Percentiles rank a stretch among this genome's conserved stretches.
phyloP scores from a whole-genome alignment of 208 protist genomes.

The Vickermania ingenoplastis region DNA sequence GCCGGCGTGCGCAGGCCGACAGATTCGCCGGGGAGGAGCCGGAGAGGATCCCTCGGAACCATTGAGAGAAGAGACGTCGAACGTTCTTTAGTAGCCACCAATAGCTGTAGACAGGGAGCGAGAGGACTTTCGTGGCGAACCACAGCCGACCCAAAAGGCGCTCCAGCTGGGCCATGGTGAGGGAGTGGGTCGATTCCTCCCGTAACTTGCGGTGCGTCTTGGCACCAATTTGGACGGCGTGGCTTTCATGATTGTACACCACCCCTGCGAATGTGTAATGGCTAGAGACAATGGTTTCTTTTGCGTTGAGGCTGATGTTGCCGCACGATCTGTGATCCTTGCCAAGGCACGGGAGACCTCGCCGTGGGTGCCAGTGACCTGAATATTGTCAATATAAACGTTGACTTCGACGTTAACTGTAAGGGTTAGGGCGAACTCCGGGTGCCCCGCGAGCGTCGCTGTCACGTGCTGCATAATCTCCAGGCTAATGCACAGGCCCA shows the following conservation, averaged over 20 bases:
- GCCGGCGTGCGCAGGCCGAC: background rate
- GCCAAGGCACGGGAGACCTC: slow-evolving; percentile 6
- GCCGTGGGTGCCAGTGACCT: slow-evolving; percentile 7
- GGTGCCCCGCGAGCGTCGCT: slow-evolving; percentile 9
- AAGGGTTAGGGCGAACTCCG: slow-evolving; percentile 3
- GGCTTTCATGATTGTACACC: slow-evolving; percentile 2
- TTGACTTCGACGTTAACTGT: slow-evolving; percentile 5
- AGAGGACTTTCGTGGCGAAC: slow-evolving; percentile 10
- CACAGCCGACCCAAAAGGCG: slow-evolving; percentile 9
- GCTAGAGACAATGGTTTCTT: slow-evolving; percentile 8
- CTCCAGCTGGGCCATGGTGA: slow-evolving; percentile 6
- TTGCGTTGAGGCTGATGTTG: slow-evolving; percentile 7
- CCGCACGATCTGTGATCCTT: background rate
- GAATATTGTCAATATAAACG: slow-evolving; percentile 21
- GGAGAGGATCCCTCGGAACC: slow-evolving; percentile 3
- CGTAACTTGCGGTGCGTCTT: slow-evolving; percentile 10
- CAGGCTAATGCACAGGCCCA: slow-evolving; percentile 14
- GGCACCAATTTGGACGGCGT: background rate
- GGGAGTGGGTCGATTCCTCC: background rate
- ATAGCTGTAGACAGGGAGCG: slow-evolving; percentile 4
- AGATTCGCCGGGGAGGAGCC: background rate
- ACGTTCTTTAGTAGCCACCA: slow-evolving; percentile 13
- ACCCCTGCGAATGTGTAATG: slow-evolving; percentile 12
- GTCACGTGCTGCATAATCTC: slow-evolving; percentile 20
- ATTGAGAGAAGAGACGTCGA: slow-evolving; percentile 6